phyloP scores from a whole-genome alignment of 176 grass and related monocot species.

The Carex myosuroides region DNA sequence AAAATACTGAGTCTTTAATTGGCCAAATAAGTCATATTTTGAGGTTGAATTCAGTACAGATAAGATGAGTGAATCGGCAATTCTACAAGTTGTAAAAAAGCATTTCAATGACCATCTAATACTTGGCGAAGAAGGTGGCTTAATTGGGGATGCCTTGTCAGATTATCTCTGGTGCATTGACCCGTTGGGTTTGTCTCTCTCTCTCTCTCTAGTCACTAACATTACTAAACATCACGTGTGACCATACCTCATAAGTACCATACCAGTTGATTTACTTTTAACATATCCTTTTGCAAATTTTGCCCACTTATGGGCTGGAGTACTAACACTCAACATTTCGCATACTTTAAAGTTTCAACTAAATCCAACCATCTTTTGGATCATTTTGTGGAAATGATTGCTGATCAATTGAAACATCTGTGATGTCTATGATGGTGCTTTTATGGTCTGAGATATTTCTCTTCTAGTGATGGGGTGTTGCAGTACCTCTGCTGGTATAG shows the following conservation, averaged over 20 bases:
- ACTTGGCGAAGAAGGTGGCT: constrained; percentile 96
- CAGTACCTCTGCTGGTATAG: neutral
- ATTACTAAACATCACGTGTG: neutral
- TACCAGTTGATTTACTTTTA: neutral
- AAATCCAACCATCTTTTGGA: neutral
- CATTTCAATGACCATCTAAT: constrained; percentile 88
- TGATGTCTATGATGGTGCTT: neutral
- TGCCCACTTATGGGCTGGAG: neutral
- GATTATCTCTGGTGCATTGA: constrained; percentile 99
- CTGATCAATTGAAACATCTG: neutral
- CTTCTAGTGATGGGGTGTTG: neutral
- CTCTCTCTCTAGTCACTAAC: neutral
- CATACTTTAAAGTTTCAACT: neutral
- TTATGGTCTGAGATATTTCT: neutral
- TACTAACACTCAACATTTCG: neutral
- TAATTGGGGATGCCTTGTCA: constrained; percentile 78
- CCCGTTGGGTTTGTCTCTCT: constrained; percentile 69
- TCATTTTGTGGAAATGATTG: neutral
- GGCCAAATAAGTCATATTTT: neutral
- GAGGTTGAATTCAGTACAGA: constrained; percentile 67
- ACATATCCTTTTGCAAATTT: neutral
- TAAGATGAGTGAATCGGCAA: constrained; percentile 73
- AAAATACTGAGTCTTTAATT: neutral
- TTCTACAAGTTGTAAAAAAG: constrained; percentile 81
- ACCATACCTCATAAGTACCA: neutral